Conservation (phyloP, 768 basidiomycete species). For the Suillus bovinus region DNA sequence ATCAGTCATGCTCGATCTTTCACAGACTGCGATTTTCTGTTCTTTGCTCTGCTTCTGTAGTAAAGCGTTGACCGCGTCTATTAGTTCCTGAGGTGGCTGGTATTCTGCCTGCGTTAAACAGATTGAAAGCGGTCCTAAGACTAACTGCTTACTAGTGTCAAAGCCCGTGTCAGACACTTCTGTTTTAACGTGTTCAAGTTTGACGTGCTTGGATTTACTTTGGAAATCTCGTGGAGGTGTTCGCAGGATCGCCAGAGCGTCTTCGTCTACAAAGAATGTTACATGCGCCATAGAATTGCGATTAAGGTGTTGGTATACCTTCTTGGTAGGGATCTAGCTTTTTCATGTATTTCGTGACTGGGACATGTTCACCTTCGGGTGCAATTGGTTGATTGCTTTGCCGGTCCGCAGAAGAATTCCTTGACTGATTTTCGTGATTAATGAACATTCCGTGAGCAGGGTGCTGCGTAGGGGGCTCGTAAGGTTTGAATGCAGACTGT, state of each 20-base stretch:
- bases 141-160: neutral
- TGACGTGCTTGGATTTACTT: constrained; percentile 14
- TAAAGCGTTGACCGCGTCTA: constrained; percentile 13
- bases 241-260: constrained; percentile 19
- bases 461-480: constrained; percentile 25
- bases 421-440: constrained; percentile 1
- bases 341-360: constrained; percentile 21
- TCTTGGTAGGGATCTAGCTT: constrained; percentile 33
- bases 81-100: constrained; percentile 16
- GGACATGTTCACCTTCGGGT: neutral
- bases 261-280: constrained; percentile 22
- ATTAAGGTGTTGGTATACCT: constrained; percentile 12
- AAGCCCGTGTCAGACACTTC: constrained; percentile 1
- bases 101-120: constrained; percentile 12
- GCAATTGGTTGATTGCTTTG: neutral
- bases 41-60: neutral
- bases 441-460: constrained; percentile 18
- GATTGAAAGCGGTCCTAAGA: neutral
- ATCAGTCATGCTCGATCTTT: neutral
- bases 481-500: constrained; percentile 27
- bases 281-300: neutral
- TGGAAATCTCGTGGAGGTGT: constrained; percentile 7
- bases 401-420: neutral
- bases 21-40: neutral
- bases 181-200: constrained; percentile 12